Conservation (phyloP, 495 filamentous ascomycete species). For the Lophiotrema nucula region DNA sequence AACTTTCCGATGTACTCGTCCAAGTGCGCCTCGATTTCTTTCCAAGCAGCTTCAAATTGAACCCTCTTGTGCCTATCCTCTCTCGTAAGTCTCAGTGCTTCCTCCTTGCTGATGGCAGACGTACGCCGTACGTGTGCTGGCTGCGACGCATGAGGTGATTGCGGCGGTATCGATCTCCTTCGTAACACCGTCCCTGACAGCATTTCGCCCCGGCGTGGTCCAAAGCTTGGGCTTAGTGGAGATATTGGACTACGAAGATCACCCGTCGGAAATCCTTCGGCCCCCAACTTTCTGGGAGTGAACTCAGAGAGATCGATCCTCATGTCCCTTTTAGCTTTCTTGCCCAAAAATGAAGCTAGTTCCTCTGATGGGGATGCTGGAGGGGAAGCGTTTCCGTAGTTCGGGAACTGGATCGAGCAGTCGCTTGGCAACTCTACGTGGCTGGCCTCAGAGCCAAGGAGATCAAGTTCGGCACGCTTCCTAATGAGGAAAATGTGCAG, state of each 20-base stretch:
- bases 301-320: neutral
- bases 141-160: neutral
- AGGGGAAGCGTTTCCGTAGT: neutral
- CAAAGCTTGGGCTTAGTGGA: constrained; percentile 12
- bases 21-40: constrained; percentile 12
- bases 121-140: neutral
- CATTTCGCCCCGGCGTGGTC: neutral
- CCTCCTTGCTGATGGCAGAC: neutral
- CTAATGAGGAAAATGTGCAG: constrained; percentile 6
- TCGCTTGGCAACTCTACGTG: neutral
- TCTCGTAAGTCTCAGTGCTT: neutral
- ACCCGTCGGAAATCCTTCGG: neutral
- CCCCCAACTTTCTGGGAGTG: neutral
- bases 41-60: constrained; percentile 16
- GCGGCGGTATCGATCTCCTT: neutral
- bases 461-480: constrained; percentile 4
- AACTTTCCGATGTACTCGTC: constrained; percentile 11
- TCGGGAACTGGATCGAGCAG: neutral
- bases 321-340: neutral
- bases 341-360: neutral
- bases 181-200: neutral
- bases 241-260: neutral
- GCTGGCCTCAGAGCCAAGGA: neutral
- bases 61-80: constrained; percentile 1
- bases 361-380: neutral